These are phyloP conservation scores for Pestalotiopsis sp. DNA, from an alignment of 2,329 filamentous ascomycete species.

Conservation along the genomic window DNA sequence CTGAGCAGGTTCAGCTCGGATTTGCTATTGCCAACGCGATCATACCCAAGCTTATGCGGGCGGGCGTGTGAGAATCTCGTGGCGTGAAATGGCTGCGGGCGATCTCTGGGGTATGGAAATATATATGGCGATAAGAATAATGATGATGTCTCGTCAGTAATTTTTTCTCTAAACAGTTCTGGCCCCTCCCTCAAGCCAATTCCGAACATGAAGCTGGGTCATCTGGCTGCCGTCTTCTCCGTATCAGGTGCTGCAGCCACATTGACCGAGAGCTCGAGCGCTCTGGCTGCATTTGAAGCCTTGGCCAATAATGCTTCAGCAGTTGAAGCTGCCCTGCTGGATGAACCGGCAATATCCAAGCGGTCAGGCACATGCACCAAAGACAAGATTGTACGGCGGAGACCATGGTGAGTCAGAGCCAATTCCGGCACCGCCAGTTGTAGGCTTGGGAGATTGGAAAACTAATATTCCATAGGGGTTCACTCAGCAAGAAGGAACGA, in stretches of 20 bases:
- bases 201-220: background rate
- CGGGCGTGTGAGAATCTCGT: background rate
- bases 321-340: background rate
- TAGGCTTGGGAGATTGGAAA: background rate
- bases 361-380: background rate
- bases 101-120: background rate
- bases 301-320: background rate
- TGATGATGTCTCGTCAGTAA: background rate
- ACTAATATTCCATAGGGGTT: constrained; percentile 16
- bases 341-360: background rate
- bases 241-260: background rate
- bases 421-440: background rate
- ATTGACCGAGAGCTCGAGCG: background rate
- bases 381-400: background rate
- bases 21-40: background rate
- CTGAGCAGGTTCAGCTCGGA: background rate
- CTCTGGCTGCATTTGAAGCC: background rate
- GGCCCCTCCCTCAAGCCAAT: background rate
- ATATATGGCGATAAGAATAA: background rate
- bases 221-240: background rate
- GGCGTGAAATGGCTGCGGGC: background rate
- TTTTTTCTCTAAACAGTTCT: background rate
- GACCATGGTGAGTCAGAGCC: background rate
- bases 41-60: background rate
- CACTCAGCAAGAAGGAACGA: constrained; percentile 17